phyloP scores from a whole-genome alignment of 140 eudicot species.

The Anethum foeniculum region DNA sequence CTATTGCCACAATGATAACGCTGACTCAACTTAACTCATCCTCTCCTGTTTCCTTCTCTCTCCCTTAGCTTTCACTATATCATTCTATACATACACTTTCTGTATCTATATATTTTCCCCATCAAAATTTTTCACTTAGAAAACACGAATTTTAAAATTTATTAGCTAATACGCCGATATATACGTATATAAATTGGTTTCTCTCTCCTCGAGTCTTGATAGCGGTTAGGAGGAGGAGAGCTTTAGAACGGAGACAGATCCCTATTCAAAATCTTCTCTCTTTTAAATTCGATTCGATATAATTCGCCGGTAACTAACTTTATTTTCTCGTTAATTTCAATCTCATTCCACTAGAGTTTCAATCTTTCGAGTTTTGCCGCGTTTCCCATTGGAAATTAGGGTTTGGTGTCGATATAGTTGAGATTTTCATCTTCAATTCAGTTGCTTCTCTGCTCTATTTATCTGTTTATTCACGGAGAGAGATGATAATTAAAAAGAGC shows the following conservation, averaged over 20 bases:
- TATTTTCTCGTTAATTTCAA: not conserved
- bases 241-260: constrained; percentile 29
- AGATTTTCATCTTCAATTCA: constrained; percentile 5
- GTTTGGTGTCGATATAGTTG: constrained; percentile 7
- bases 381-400: constrained; percentile 23
- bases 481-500: constrained; percentile 82
- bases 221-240: constrained; percentile 10
- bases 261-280: constrained; percentile 16
- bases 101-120: constrained; percentile 8
- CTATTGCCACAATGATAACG: not conserved
- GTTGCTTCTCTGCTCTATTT: not conserved
- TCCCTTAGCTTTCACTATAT: not conserved
- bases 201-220: constrained; percentile 21
- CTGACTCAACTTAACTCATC: not conserved
- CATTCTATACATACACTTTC: constrained; percentile 1
- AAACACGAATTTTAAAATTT: not conserved
- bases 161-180: not conserved
- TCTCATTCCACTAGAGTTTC: not conserved
- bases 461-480: not conserved
- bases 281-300: not conserved
- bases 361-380: not conserved
- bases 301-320: not conserved
- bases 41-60: not conserved
- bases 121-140: not conserved
- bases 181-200: not conserved